phyloP scores from a whole-genome alignment of 2,329 filamentous ascomycete species.

The Stachybotrys chartarum region DNA sequence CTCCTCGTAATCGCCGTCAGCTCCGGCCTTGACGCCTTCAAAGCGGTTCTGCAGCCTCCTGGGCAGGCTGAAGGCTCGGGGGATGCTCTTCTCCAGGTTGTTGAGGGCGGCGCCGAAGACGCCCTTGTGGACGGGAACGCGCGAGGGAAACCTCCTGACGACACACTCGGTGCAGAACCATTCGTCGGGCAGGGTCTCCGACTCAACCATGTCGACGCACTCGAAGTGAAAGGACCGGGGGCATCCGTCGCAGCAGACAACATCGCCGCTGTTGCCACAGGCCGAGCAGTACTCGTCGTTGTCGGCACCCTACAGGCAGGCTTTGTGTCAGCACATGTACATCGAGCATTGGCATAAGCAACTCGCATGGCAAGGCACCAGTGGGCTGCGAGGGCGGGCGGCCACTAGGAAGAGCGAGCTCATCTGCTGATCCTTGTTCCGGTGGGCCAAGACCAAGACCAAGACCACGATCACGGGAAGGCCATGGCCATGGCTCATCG shows the following conservation, averaged over 20 bases:
- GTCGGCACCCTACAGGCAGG: slow-evolving; percentile 37
- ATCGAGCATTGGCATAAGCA: not conserved
- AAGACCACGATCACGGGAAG: not conserved
- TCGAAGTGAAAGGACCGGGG: slow-evolving; percentile 82
- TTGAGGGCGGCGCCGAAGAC: slow-evolving; percentile 58
- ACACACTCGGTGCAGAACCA: slow-evolving; percentile 80
- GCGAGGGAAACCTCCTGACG: slow-evolving; percentile 39
- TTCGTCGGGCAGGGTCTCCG: slow-evolving; percentile 60
- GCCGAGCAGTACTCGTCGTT: slow-evolving; percentile 88
- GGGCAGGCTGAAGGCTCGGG: slow-evolving; percentile 67
- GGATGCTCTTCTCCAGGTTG: slow-evolving; percentile 60
- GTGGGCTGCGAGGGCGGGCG: not conserved
- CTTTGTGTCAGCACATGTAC: slow-evolving; percentile 6
- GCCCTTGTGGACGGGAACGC: slow-evolving; percentile 40
- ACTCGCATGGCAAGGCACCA: not conserved
- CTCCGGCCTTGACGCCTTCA: slow-evolving; percentile 68
- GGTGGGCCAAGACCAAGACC: slow-evolving; percentile 5
- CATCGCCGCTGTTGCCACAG: slow-evolving; percentile 74
- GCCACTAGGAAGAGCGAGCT: slow-evolving; percentile 5
- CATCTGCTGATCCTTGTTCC: slow-evolving; percentile 8
- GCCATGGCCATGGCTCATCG: slow-evolving; percentile 2
- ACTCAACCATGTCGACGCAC: slow-evolving; percentile 76
- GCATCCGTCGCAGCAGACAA: slow-evolving; percentile 93
- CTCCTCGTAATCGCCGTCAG: slow-evolving; percentile 77
- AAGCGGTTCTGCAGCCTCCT: slow-evolving; percentile 66